These are phyloP conservation scores for Ustilago loliicola DNA, from an alignment of 1,284 basidiomycete species.

Conservation along the genomic window DNA sequence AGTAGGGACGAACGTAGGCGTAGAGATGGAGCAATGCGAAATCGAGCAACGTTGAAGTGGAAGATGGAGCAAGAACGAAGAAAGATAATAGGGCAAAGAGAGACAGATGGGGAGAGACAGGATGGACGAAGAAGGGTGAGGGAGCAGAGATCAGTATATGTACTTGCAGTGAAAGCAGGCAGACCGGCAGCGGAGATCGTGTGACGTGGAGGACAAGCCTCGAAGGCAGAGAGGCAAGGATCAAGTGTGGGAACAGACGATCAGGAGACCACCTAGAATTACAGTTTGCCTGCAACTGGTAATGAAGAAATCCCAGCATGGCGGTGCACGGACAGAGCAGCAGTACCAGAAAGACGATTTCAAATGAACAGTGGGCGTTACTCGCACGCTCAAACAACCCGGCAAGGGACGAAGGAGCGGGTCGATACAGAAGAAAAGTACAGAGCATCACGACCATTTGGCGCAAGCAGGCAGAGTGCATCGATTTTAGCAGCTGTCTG, in stretches of 20 bases:
- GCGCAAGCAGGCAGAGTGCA: constrained; percentile 1
- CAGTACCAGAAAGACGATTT: background rate
- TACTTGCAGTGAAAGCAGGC: constrained; percentile 3
- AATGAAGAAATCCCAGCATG: background rate
- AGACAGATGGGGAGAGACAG: background rate
- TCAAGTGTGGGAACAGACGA: background rate
- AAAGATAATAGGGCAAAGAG: background rate
- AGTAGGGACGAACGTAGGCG: background rate
- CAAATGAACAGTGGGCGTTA: background rate
- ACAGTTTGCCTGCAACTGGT: background rate
- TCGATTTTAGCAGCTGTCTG: constrained; percentile 1
- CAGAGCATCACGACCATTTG: background rate
- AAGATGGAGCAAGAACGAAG: background rate
- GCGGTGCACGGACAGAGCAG: background rate
- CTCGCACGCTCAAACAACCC: background rate
- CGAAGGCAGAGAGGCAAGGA: background rate
- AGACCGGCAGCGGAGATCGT: background rate
- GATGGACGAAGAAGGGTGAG: no score
- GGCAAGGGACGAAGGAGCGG: no score
- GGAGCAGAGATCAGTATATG: constrained; percentile 22
- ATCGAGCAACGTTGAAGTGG: background rate
- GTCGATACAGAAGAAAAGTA: background rate
- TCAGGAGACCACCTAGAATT: background rate
- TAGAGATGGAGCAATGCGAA: background rate
- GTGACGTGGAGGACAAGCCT: no score